A percentile compares a stretch with the other conserved stretches of the same genome.
Evolutionary conservation across 1,284 basidiomycete species (phyloP).

Genomic region (Mycosarcoma maydis): DNA sequence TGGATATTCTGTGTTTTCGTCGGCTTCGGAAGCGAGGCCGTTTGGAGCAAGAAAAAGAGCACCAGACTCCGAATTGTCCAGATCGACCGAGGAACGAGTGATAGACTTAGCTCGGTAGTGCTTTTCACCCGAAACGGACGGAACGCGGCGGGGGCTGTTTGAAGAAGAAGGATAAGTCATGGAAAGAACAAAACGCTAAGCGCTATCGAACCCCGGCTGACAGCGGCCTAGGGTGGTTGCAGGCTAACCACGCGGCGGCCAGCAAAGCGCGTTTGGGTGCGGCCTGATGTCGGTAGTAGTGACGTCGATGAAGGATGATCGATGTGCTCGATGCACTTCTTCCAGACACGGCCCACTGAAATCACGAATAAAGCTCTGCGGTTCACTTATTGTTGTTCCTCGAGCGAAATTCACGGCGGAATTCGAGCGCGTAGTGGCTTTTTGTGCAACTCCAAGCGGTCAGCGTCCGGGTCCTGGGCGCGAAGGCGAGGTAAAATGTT

Average conservation of each 20-base stretch:
- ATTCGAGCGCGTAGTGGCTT: conserved; percentile 5
- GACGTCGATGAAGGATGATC: neutral
- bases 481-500: too few species aligned
- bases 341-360: neutral
- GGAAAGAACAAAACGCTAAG: conserved; percentile 10
- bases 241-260: too few species aligned
- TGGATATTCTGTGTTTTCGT: conserved; percentile 16
- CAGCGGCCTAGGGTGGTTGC: too few species aligned
- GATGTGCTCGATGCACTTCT: conserved; percentile 3
- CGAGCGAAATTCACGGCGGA: conserved; percentile 3
- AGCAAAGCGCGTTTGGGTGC: too few species aligned
- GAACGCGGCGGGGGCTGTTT: conserved; percentile 17
- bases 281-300: too few species aligned
- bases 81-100: conserved; percentile 36
- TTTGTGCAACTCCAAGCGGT: neutral
- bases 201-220: neutral
- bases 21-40: conserved; percentile 29
- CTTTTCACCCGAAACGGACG: conserved; percentile 27
- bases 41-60: conserved; percentile 28
- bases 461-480: neutral
- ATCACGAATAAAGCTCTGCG: too few species aligned
- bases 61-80: conserved; percentile 43
- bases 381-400: too few species aligned
- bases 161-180: conserved; percentile 29
- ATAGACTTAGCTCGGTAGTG: conserved; percentile 42